phyloP scores from a whole-genome alignment of 2,329 filamentous ascomycete species.

The Colletotrichum higginsianum region DNA sequence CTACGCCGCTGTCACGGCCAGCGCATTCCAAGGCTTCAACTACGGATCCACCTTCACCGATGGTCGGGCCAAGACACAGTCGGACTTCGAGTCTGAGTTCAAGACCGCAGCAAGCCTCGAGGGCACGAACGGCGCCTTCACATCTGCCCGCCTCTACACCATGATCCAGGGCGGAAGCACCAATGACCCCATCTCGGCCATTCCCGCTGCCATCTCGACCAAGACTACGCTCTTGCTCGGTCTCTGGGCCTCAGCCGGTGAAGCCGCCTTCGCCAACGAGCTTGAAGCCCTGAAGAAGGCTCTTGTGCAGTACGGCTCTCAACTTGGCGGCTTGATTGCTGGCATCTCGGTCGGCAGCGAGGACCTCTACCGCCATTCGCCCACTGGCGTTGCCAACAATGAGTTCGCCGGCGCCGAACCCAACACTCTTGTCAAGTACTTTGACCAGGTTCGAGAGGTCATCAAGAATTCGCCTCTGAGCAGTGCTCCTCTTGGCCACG shows the following conservation, averaged over 20 bases:
- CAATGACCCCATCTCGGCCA: constrained; percentile 77
- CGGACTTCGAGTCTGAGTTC: constrained; percentile 81
- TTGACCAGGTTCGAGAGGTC: constrained; percentile 75
- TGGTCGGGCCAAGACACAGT: constrained; percentile 71
- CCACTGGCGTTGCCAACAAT: constrained; percentile 75
- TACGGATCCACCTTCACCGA: constrained; percentile 76
- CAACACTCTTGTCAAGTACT: constrained; percentile 75
- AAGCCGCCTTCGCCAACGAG: constrained; percentile 78
- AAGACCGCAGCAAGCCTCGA: constrained; percentile 73
- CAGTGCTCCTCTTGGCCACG: constrained; percentile 79
- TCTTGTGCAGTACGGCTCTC: constrained; percentile 76
- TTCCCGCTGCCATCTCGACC: constrained; percentile 86
- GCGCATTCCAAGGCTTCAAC: constrained; percentile 78
- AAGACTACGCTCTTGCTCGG: constrained; percentile 85
- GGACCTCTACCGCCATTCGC: constrained; percentile 86
- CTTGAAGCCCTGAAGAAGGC: constrained; percentile 79
- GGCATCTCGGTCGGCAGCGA: constrained; percentile 91
- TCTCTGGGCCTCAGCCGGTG: constrained; percentile 83
- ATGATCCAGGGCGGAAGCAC: constrained; percentile 79
- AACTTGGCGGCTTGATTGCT: constrained; percentile 77
- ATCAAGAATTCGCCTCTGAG: constrained; percentile 75
- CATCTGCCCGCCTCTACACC: constrained; percentile 81
- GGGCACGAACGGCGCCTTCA: constrained; percentile 75
- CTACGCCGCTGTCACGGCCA: constrained; percentile 52
- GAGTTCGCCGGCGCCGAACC: constrained; percentile 76